Conservation (phyloP, 306 rosid species). For the Geum urbanum region DNA sequence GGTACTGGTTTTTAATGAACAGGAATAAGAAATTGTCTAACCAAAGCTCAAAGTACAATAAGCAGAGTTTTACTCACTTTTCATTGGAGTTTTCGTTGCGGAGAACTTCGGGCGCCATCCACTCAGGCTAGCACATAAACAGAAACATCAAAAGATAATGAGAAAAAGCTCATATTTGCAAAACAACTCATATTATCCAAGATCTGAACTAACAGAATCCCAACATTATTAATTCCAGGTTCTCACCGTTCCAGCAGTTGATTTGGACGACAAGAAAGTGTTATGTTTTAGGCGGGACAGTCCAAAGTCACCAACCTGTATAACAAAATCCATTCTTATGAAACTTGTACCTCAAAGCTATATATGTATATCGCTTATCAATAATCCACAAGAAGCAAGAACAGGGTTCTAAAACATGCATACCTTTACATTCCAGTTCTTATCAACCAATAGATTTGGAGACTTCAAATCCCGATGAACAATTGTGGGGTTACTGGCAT, state of each 20-base stretch:
- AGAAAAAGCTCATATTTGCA: constrained; percentile 7
- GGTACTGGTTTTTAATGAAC: neutral
- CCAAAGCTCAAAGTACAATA: constrained; percentile 12
- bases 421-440: constrained; percentile 99
- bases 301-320: constrained; percentile 93
- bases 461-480: constrained; percentile 98
- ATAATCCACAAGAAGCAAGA: constrained; percentile 1
- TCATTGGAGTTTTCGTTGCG: constrained; percentile 98
- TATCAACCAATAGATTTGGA: constrained; percentile 94
- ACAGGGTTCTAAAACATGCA: constrained; percentile 15
- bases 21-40: neutral
- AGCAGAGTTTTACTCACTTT: constrained; percentile 49
- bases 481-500: constrained; percentile 81
- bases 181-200: constrained; percentile 16
- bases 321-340: constrained; percentile 1
- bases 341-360: constrained; percentile 6
- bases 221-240: constrained; percentile 14
- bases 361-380: neutral
- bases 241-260: constrained; percentile 99
- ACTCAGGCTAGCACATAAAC: constrained; percentile 75
- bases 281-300: constrained; percentile 97
- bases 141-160: constrained; percentile 28
- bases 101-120: constrained; percentile 99
- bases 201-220: neutral
- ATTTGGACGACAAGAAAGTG: constrained; percentile 95